Conservation (phyloP, 129 eudicot genomes). For the Tagetes patula region DNA sequence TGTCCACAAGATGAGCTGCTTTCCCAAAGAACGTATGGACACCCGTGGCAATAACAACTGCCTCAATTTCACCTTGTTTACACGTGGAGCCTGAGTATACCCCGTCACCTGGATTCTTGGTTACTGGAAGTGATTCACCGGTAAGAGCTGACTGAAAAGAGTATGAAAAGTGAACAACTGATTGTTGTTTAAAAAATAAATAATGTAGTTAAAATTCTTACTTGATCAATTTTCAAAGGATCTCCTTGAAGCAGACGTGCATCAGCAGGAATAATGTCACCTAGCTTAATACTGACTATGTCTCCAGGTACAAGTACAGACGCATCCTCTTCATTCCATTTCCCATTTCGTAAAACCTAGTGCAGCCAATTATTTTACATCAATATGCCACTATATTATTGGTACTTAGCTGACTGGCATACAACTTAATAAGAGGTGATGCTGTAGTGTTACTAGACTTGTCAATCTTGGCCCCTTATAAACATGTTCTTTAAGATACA, state of each 20-base stretch:
- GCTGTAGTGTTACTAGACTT: neutral
- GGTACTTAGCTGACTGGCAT: neutral
- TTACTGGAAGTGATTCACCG: constrained; percentile 56
- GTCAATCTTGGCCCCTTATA: too few species aligned
- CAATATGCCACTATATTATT: constrained; percentile 5
- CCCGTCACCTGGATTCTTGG: constrained; percentile 60
- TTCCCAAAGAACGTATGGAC: constrained; percentile 58
- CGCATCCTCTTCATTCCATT: constrained; percentile 61
- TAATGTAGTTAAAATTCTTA: constrained; percentile 14
- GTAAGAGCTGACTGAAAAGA: constrained; percentile 55
- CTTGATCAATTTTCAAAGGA: constrained; percentile 58
- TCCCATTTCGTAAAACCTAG: constrained; percentile 54
- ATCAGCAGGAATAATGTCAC: constrained; percentile 61
- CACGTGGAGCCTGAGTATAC: constrained; percentile 62
- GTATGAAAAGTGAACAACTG: neutral
- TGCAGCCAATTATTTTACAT: constrained; percentile 12
- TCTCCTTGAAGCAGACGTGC: constrained; percentile 59
- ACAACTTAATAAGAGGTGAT: constrained; percentile 1
- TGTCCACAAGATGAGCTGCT: constrained; percentile 66
- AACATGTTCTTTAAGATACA: neutral
- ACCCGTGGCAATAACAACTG: constrained; percentile 54
- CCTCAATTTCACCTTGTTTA: constrained; percentile 62
- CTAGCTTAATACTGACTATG: constrained; percentile 49
- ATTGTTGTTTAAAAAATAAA: neutral
- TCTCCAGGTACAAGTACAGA: constrained; percentile 56